Percentiles rank a stretch among this genome's conserved stretches.
Conservation (phyloP, 2,329 filamentous ascomycete species). For the Beauveria australis region DNA sequence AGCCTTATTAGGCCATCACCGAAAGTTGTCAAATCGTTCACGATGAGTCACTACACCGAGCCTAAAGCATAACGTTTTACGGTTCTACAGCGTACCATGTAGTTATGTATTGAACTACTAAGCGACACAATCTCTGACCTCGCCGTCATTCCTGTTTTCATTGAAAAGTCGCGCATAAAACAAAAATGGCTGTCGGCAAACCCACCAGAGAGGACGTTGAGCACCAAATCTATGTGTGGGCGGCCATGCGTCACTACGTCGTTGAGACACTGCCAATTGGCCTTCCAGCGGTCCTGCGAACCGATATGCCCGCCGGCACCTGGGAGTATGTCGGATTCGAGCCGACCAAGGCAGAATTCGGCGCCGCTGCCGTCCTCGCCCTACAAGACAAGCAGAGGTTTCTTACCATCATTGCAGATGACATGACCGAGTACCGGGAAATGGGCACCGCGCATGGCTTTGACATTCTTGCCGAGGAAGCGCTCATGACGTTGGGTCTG, state of each 20-base stretch:
- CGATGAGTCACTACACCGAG: not conserved
- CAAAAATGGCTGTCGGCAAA: not conserved
- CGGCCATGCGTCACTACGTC: slow-evolving; percentile 3
- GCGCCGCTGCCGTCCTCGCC: not conserved
- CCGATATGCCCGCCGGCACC: not conserved
- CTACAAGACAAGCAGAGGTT: not conserved
- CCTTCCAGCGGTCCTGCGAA: not conserved
- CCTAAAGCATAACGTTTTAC: not conserved
- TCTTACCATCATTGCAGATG: slow-evolving; percentile 4
- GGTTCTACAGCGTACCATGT: no score
- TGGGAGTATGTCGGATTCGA: slow-evolving; percentile 7
- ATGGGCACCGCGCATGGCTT: not conserved
- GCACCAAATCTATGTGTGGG: not conserved
- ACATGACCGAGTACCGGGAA: not conserved
- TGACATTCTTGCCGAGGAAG: slow-evolving; percentile 6
- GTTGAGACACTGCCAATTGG: not conserved
- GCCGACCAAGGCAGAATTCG: not conserved
- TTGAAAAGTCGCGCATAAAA: not conserved
- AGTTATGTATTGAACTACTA: no score
- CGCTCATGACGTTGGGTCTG: slow-evolving; percentile 2
- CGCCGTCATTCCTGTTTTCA: no score
- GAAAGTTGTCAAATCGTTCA: not conserved
- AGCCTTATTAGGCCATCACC: not conserved
- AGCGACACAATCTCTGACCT: no score
- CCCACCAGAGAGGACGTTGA: not conserved